Base-by-base conservation (phyloP, 495 filamentous ascomycete species). In the Friedmanniomyces endolithicus region DNA sequence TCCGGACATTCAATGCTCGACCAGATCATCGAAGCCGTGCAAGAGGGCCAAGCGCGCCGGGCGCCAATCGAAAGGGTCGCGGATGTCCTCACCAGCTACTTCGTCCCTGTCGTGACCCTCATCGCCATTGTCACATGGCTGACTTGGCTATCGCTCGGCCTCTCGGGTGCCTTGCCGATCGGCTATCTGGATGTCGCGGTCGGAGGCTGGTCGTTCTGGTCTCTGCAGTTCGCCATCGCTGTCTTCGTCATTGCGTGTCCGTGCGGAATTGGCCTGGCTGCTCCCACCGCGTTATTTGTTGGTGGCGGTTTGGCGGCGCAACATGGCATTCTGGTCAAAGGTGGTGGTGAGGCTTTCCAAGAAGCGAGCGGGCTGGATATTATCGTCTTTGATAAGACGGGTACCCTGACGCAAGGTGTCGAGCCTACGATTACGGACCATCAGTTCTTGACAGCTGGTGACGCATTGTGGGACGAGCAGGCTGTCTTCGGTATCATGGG, bases 201-300 rank as follows among this genome's bases (percentile, higher is more conserved):
- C 20, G 88, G 87, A 23, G 85, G 87, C 14, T 95, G 89, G 87
- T 75, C 84, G 0, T 83, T 86, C 17, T 97, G 89, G 79, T 85
- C 86, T 19, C 72, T 97, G 35, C 82, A 90, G 50, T 97, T 97
- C 64, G 86, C 90, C 0, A 95, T 96, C 57, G 81, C 92, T 3
- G 90, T 95, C 2, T 96, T 96, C 68, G 87, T 97, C 31, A 83
- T 96, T 34, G 90, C 90, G 6, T 97, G 90, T 66, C 90, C 90
- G 12, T 97, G 90, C 60, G 92, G 90, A 19, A 79, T 97, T 45
- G 90, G 84, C 1, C 81, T 97, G 24, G 90, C 90, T 53, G 88
- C 92, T 1, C 90, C 90, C 16, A 96, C 92, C 0, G 90, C 90
- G 1, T 77, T 97, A 27, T 94, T 94, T 64, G 92, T 96, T 31